phyloP scores from a whole-genome alignment of 2,329 filamentous ascomycete genomes.

The Microcera coccophila region DNA sequence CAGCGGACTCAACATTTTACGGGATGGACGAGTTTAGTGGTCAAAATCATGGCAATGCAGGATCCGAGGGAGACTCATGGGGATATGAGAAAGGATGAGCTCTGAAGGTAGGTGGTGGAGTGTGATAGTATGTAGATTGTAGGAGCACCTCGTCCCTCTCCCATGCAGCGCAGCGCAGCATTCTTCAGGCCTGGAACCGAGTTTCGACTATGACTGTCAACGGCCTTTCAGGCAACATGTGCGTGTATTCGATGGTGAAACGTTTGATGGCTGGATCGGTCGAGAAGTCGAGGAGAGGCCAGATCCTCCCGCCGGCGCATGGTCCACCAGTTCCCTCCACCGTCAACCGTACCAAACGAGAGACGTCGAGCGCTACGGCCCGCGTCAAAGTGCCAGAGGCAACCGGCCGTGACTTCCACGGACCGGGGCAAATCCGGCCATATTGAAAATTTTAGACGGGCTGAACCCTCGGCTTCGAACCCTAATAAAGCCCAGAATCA shows the following conservation, averaged over 20 bases:
- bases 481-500: background rate
- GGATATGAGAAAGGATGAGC: constrained; percentile 43
- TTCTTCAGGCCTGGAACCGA: too few relatives aligned
- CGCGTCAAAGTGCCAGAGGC: background rate
- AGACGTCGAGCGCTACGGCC: background rate
- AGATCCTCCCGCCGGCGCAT: background rate
- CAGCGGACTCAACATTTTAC: constrained; percentile 97
- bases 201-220: too few relatives aligned
- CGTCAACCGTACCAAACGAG: background rate
- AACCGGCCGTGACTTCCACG: background rate
- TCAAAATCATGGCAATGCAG: constrained; percentile 96
- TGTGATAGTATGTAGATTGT: too few relatives aligned
- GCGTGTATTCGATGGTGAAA: too few relatives aligned
- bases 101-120: too few relatives aligned
- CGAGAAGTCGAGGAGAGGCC: too few relatives aligned
- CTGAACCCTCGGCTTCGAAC: background rate
- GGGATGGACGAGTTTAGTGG: constrained; percentile 96
- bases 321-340: background rate
- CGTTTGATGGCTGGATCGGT: too few relatives aligned
- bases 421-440: background rate
- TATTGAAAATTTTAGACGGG: background rate
- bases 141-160: too few relatives aligned
- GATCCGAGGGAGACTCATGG: constrained; percentile 46
- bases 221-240: too few relatives aligned
- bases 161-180: too few relatives aligned